Evolutionary conservation across 2,329 filamentous ascomycete species (phyloP), one percentile per base, ranked within the genome.

Genomic region (Sporothrix luriei): DNA sequence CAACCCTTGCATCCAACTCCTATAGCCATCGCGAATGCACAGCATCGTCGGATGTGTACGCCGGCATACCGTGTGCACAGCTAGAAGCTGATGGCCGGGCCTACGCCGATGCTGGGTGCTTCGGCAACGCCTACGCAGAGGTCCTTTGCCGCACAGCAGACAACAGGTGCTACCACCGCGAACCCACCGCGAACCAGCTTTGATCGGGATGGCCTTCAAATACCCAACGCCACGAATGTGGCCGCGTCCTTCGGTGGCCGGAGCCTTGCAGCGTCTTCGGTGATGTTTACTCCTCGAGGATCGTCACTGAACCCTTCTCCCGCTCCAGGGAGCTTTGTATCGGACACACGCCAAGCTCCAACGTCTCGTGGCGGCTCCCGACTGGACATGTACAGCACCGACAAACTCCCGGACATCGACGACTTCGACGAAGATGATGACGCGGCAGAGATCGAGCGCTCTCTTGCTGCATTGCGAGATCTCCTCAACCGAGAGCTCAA

Each of bases 401-500:
- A 88, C 70, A 87, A 85, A 75, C 77, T 86, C 48, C 89, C 90
- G 68, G 90, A 92, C 71, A 70, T 71, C 14, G 68, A 69, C 71
- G 71, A 72, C 33, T 66, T 69, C 46, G 66, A 70, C 24, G 70
- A 61, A 24, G 68, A 71, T 40, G 69, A 68, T 38, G 71, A 66
- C 11, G 55, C 52, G 4, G 68, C 61, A 4, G 59, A 78, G 19
- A 85, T 84, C 11, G 93, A 97, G 78, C 89, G 93, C 79, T 86
- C 88, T 52, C 88, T 97, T 75, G 86, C 89, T 26, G 84, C 87
- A 66, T 85, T 97, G 72, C 90, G 91, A 76, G 94, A 97, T 75
- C 88, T 90, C 76, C 90, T 99, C 73, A 94, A 93, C 74, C 94
- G 96, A 76, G 96, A 99, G 81, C 90, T 94, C 82, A 98, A 98